phyloP scores from a whole-genome alignment of 495 filamentous ascomycete species.

The Chaetomium tenue region DNA sequence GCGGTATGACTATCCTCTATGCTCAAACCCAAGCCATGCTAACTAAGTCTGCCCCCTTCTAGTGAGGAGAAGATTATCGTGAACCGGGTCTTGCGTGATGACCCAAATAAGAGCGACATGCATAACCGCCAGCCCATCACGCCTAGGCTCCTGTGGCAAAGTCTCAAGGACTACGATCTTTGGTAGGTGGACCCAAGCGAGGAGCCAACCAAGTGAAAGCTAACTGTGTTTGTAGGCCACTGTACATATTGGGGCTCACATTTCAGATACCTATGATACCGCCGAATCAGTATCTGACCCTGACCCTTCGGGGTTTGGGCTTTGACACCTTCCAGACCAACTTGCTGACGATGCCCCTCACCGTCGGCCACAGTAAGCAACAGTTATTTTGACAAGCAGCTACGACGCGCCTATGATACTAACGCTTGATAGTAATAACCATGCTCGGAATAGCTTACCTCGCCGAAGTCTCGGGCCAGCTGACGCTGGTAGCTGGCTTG shows the following conservation, averaged over 20 bases:
- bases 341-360: slow-evolving; percentile 42
- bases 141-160: slow-evolving; percentile 57
- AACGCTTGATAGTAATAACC: slow-evolving; percentile 34
- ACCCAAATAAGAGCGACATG: slow-evolving; percentile 65
- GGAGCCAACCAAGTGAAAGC: neutral
- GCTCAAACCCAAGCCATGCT: neutral
- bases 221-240: slow-evolving; percentile 42
- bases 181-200: slow-evolving; percentile 45
- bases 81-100: slow-evolving; percentile 69
- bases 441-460: slow-evolving; percentile 52
- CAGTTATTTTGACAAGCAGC: no score
- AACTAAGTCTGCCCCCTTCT: neutral
- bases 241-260: slow-evolving; percentile 64
- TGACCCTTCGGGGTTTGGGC: slow-evolving; percentile 61
- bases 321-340: slow-evolving; percentile 72
- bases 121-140: slow-evolving; percentile 63
- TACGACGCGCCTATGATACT: neutral
- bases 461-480: slow-evolving; percentile 49
- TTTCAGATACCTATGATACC: slow-evolving; percentile 62
- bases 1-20: slow-evolving; percentile 32
- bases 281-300: slow-evolving; percentile 60
- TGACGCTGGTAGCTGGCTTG: slow-evolving; percentile 47
- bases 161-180: slow-evolving; percentile 68
- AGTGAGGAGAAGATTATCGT: slow-evolving; percentile 68
- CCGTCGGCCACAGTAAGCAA: slow-evolving; percentile 39